phyloP scores from a whole-genome alignment of 768 basidiomycete species.

The Cyclocybe cylindracea region DNA sequence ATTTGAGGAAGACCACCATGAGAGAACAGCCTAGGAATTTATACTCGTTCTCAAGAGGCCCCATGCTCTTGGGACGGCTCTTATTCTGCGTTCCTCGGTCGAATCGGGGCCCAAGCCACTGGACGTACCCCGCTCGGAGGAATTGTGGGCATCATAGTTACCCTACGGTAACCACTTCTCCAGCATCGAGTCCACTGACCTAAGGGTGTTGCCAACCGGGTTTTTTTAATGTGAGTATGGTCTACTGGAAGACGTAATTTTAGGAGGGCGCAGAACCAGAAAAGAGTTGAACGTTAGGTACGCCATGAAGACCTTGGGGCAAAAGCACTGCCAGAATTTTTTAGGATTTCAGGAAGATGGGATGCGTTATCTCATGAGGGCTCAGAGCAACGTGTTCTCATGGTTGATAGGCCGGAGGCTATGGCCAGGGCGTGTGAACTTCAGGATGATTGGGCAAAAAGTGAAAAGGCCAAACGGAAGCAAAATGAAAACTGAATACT shows the following conservation, averaged over 20 bases:
- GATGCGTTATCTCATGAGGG: neutral
- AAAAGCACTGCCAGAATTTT: neutral
- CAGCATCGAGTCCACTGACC: neutral
- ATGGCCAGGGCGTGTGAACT: neutral
- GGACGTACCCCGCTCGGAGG: conserved; percentile 11
- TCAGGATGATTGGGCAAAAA: neutral
- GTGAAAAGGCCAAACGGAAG: conserved; percentile 9
- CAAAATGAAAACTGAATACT: neutral
- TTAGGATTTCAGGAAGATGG: too few relatives aligned
- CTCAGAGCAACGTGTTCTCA: conserved; percentile 13
- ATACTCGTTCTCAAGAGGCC: conserved; percentile 12
- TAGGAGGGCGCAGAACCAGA: too few relatives aligned
- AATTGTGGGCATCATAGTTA: conserved; percentile 10
- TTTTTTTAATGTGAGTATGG: neutral
- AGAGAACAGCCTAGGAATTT: conserved; percentile 12
- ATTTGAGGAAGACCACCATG: conserved; percentile 14
- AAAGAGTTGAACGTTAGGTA: too few relatives aligned
- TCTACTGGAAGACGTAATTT: too few relatives aligned
- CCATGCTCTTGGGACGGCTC: conserved; percentile 11
- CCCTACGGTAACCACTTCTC: conserved; percentile 10
- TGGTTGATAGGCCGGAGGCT: conserved; percentile 15
- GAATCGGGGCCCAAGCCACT: conserved; percentile 15
- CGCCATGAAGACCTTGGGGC: too few relatives aligned
- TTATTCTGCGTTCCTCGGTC: conserved; percentile 14
- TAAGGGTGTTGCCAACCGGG: conserved; percentile 1